Evolutionary conservation across 192 early-diverging fungal species (phyloP).

Genomic region (Phycomyces blakesleeanus): DNA sequence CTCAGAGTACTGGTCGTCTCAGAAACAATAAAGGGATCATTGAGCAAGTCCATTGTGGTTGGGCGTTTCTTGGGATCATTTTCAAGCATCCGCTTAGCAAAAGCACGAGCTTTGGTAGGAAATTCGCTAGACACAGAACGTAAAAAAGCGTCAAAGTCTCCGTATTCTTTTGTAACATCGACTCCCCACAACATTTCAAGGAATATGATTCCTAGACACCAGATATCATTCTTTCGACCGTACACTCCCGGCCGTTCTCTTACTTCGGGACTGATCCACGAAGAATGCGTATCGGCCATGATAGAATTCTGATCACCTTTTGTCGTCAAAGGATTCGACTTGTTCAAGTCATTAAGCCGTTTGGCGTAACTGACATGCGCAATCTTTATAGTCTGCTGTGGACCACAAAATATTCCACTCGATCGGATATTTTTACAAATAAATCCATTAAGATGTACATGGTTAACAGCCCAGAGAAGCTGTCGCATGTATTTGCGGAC

Average conservation of each 20-base stretch:
- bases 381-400: conserved; percentile 53
- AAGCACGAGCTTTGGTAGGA: conserved; percentile 42
- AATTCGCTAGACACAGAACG: conserved; percentile 42
- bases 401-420: conserved; percentile 41
- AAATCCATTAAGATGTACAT: conserved; percentile 63
- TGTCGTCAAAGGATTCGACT: conserved; percentile 19
- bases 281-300: not conserved
- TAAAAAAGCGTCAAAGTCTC: conserved; percentile 48
- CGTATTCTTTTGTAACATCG: conserved; percentile 51
- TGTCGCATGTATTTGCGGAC: conserved; percentile 61
- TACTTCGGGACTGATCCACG: conserved; percentile 58
- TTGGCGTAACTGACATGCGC: conserved; percentile 63
- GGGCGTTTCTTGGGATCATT: conserved; percentile 68
- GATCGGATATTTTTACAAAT: conserved; percentile 56
- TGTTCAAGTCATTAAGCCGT: conserved; percentile 45
- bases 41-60: conserved; percentile 70
- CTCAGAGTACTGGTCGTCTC: not conserved
- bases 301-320: not conserved
- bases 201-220: conserved; percentile 62
- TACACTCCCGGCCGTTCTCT: conserved; percentile 57
- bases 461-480: conserved; percentile 56
- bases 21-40: conserved; percentile 63
- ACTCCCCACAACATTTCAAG: conserved; percentile 70
- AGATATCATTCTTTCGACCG: conserved; percentile 71
- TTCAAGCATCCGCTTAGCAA: conserved; percentile 59